Conservation (phyloP, 169 alveolate genomes). For the Plasmodium knowlesi region DNA sequence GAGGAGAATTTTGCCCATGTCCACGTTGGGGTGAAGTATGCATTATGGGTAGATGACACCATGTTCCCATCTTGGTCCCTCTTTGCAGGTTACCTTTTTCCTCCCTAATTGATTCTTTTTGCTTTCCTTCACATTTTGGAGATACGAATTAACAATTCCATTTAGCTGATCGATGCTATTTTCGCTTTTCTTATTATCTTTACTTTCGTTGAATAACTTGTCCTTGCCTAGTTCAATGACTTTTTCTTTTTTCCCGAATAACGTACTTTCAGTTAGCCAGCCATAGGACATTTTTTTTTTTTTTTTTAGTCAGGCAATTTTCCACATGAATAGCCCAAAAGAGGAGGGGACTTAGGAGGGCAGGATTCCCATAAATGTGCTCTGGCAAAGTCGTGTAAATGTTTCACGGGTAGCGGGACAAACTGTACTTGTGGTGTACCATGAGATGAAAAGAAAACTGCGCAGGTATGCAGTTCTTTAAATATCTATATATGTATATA, state of each 20-base stretch:
- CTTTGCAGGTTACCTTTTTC: conserved; percentile 37
- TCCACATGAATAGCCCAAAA: background rate
- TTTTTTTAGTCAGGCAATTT: conserved; percentile 12
- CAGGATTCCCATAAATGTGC: background rate
- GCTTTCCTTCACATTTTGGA: conserved; percentile 54
- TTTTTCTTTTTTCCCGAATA: conserved; percentile 63
- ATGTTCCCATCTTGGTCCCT: background rate
- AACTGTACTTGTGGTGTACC: background rate
- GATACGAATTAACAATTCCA: conserved; percentile 58
- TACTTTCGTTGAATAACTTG: conserved; percentile 54
- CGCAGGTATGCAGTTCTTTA: background rate
- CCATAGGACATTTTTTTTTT: conserved; percentile 72
- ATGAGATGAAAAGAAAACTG: background rate
- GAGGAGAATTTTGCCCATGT: background rate
- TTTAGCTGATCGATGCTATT: conserved; percentile 67
- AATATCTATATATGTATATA: background rate
- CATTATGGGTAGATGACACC: background rate
- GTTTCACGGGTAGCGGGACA: background rate
- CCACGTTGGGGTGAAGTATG: background rate
- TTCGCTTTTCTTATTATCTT: conserved; percentile 51
- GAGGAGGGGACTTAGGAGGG: background rate
- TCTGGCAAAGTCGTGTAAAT: background rate
- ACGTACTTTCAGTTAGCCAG: conserved; percentile 72
- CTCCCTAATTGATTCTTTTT: conserved; percentile 46
- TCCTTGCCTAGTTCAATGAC: conserved; percentile 53